Conservation (phyloP, 768 basidiomycete genomes). For the Phanerochaete carnosa region DNA sequence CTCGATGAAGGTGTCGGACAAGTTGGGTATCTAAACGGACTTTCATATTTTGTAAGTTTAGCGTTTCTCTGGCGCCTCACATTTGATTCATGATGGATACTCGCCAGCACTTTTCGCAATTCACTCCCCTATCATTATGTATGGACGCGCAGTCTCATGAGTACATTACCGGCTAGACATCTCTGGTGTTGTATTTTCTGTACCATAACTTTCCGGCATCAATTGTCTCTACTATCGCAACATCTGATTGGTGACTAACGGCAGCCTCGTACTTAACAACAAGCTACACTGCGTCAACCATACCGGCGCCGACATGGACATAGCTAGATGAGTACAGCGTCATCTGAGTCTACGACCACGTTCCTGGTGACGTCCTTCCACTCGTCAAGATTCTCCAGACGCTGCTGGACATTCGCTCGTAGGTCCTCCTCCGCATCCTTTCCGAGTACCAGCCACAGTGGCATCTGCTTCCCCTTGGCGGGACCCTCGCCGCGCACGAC, state of each 20-base stretch:
- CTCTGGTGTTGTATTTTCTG: too few species aligned
- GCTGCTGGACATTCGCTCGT: slow-evolving; percentile 38
- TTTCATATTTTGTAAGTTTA: neutral
- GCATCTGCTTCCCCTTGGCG: slow-evolving; percentile 39
- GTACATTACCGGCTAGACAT: too few species aligned
- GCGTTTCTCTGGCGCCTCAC: too few species aligned
- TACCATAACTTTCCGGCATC: too few species aligned
- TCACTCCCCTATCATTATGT: too few species aligned
- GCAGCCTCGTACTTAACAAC: too few species aligned
- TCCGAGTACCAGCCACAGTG: slow-evolving; percentile 43
- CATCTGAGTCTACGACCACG: neutral
- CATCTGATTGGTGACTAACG: too few species aligned
- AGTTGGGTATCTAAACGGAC: neutral
- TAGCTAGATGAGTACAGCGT: slow-evolving; percentile 3
- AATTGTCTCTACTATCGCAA: too few species aligned
- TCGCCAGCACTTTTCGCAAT: too few species aligned
- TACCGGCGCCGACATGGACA: too few species aligned
- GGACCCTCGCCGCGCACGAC: slow-evolving; percentile 28
- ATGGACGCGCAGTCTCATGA: too few species aligned
- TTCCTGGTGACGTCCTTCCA: slow-evolving; percentile 36
- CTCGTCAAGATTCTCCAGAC: slow-evolving; percentile 43
- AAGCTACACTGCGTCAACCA: too few species aligned
- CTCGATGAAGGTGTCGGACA: slow-evolving; percentile 2
- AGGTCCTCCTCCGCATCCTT: slow-evolving; percentile 49
- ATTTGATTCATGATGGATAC: neutral